Conservation (phyloP, 73 alveolate species). For the Paramecium tetraurelia region DNA sequence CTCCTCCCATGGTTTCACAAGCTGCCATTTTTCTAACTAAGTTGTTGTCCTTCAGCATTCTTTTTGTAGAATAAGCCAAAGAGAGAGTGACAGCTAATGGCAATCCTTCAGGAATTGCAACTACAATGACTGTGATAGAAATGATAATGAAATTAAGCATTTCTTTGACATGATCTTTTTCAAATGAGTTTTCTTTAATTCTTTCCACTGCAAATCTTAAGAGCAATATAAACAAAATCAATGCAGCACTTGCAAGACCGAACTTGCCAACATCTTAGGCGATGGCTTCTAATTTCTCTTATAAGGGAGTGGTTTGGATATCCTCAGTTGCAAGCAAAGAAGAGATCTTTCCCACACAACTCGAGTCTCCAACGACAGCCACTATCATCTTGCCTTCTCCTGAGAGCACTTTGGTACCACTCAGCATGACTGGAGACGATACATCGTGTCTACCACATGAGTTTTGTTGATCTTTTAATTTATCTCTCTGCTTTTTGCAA, state of each 20-base stretch:
- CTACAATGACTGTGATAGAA: conserved; percentile 75
- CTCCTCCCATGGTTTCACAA: conserved; percentile 95
- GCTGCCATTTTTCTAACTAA: conserved; percentile 81
- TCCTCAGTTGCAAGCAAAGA: conserved; percentile 27
- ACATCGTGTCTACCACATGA: conserved; percentile 65
- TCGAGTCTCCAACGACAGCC: conserved; percentile 69
- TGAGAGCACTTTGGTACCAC: conserved; percentile 72
- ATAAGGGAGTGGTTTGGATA: conserved; percentile 58
- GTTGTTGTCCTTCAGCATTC: conserved; percentile 76
- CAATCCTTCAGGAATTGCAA: conserved; percentile 83
- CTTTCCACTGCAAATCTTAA: conserved; percentile 69
- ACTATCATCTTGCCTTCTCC: conserved; percentile 82
- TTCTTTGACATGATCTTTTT: conserved; percentile 39
- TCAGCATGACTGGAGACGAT: conserved; percentile 77
- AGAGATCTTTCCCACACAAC: conserved; percentile 72
- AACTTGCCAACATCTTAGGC: conserved; percentile 92
- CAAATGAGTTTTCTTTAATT: conserved; percentile 20
- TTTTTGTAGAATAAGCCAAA: conserved; percentile 76
- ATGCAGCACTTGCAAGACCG: conserved; percentile 84
- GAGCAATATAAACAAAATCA: conserved; percentile 79
- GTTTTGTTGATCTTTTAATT: conserved; percentile 2
- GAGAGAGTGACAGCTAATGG: conserved; percentile 80
- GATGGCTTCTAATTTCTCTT: conserved; percentile 89
- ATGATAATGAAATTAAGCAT: conserved; percentile 70
- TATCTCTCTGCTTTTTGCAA: conserved; percentile 61